phyloP scores from a whole-genome alignment of 2,329 filamentous ascomycete species.

The Canariomyces notabilis region DNA sequence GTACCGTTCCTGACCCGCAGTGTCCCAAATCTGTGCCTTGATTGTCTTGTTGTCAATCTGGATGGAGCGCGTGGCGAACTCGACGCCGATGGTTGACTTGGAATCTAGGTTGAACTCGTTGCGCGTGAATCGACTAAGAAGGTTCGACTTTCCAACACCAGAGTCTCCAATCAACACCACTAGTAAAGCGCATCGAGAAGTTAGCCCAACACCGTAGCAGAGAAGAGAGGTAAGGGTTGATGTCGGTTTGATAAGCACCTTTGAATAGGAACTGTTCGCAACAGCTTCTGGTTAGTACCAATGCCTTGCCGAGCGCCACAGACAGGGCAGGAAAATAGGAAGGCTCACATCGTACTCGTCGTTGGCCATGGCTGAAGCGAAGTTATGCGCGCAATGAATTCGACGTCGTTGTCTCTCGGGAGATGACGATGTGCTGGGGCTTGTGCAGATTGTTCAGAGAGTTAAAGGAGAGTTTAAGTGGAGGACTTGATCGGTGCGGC shows the following conservation, averaged over 20 bases:
- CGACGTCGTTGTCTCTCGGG: slow-evolving; percentile 21
- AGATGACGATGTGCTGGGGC: slow-evolving; percentile 25
- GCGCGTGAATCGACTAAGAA: slow-evolving; percentile 97
- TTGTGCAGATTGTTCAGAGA: slow-evolving; percentile 20
- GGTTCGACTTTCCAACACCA: slow-evolving; percentile 99
- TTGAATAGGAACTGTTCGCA: slow-evolving; percentile 90
- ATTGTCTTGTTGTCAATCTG: slow-evolving; percentile 99
- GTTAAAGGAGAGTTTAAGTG: slow-evolving; percentile 26
- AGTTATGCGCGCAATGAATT: slow-evolving; percentile 24
- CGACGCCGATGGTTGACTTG: slow-evolving; percentile 99
- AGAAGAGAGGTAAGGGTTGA: neutral
- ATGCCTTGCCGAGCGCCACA: slow-evolving; percentile 21
- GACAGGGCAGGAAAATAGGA: slow-evolving; percentile 19
- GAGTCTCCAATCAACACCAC: slow-evolving; percentile 99
- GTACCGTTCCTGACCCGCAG: slow-evolving; percentile 96
- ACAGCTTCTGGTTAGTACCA: slow-evolving; percentile 32
- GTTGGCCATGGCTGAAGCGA: slow-evolving; percentile 77
- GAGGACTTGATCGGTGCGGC: slow-evolving; percentile 27
- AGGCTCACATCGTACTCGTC: slow-evolving; percentile 97
- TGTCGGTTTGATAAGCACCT: slow-evolving; percentile 50
- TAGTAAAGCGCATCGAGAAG: slow-evolving; percentile 34
- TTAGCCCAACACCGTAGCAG: slow-evolving; percentile 30
- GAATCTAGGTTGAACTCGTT: slow-evolving; percentile 99
- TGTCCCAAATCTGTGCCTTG: slow-evolving; percentile 99
- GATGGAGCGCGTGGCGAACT: slow-evolving; percentile 97